Evolutionary conservation across 306 rosid species (phyloP).

Genomic region (Pterocarpus macrocarpus): DNA sequence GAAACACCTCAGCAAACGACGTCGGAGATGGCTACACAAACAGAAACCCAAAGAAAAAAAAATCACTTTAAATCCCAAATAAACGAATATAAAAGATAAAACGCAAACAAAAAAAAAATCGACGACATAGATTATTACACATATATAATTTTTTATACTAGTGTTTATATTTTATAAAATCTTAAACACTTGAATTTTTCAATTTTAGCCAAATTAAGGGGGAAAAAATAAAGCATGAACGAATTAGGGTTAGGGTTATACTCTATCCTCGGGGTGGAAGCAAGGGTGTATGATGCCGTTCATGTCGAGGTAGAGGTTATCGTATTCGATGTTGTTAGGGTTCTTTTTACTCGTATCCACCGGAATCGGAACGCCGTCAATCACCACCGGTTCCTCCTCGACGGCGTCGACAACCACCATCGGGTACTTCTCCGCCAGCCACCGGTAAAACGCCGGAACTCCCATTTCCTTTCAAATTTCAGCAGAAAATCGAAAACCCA

Average conservation of each 20-base stretch:
- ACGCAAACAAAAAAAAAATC: no score
- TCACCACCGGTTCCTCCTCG: conserved; percentile 89
- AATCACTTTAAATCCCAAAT: background rate
- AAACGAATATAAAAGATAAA: background rate
- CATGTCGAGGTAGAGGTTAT: conserved; percentile 97
- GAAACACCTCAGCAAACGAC: conserved; percentile 83
- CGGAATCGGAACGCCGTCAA: conserved; percentile 79
- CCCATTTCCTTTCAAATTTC: conserved; percentile 63
- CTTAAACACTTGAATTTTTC: background rate
- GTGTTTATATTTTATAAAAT: no score
- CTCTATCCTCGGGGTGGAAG: conserved; percentile 98
- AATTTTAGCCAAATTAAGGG: background rate
- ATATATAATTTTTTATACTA: background rate
- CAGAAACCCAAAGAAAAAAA: background rate
- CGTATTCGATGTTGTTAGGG: conserved; percentile 87
- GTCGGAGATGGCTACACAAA: conserved; percentile 89
- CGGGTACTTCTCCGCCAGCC: conserved; percentile 98
- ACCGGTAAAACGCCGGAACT: conserved; percentile 94
- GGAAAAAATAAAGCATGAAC: background rate
- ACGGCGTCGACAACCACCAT: conserved; percentile 81
- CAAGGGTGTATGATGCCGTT: conserved; percentile 97
- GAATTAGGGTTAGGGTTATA: conserved; percentile 37
- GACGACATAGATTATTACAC: background rate
- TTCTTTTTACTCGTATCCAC: conserved; percentile 85
- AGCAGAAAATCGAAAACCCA: background rate